Evolutionary conservation across 2,329 filamentous ascomycete species (phyloP).

Genomic region (Penicillium polonicum): DNA sequence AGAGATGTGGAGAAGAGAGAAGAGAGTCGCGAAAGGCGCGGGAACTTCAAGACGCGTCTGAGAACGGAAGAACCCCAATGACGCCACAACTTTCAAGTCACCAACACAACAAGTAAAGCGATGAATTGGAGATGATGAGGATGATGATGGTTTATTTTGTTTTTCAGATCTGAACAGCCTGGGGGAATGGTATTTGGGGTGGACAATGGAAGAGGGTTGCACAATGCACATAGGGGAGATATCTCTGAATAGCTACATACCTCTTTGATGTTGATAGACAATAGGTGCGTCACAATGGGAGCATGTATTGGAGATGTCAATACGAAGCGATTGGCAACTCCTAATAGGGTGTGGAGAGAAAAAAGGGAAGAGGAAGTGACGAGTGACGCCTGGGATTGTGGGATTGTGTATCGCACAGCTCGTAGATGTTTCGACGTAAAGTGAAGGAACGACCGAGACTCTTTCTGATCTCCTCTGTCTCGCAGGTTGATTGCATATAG

Average conservation of each 20-base stretch:
- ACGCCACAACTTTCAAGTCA: constrained; percentile 21
- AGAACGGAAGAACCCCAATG: constrained; percentile 21
- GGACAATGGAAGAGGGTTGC: background rate
- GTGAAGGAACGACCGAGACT: background rate
- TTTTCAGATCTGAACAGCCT: background rate
- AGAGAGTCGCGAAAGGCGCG: constrained; percentile 30
- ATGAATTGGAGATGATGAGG: background rate
- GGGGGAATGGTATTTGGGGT: background rate
- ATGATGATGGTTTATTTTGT: background rate
- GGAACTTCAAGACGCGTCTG: constrained; percentile 28
- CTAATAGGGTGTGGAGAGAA: background rate
- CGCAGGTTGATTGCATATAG: background rate
- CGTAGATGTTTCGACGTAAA: background rate
- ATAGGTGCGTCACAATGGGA: background rate
- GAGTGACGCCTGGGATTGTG: background rate
- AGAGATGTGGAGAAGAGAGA: constrained; percentile 30
- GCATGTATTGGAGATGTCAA: background rate
- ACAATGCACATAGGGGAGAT: background rate
- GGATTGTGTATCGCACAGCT: background rate
- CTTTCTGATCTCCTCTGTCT: background rate
- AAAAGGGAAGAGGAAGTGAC: too few relatives aligned
- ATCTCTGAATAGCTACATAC: background rate
- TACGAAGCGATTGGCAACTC: background rate
- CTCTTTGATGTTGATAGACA: background rate
- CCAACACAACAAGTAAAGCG: background rate